phyloP scores from a whole-genome alignment of 345 rosid genomes.

The Citrus medica region DNA sequence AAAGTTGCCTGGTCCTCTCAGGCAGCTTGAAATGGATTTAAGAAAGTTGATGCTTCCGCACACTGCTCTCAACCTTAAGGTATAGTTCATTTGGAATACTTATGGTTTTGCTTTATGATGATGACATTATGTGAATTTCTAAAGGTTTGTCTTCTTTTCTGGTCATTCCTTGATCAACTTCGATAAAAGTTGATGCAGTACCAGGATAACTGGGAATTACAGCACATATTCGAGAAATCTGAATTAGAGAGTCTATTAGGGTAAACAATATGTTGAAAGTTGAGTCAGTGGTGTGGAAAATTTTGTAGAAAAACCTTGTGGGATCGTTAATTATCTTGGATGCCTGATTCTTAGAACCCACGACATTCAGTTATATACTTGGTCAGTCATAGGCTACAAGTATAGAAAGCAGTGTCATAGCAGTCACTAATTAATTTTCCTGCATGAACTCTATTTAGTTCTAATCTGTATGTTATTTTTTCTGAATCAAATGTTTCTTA shows the following conservation, averaged over 20 bases:
- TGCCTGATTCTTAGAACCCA: background rate
- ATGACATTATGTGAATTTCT: background rate
- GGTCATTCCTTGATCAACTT: background rate
- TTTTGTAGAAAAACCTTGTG: background rate
- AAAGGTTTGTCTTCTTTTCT: background rate
- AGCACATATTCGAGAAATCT: background rate
- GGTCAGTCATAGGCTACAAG: background rate
- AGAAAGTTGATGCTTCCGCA: constrained; percentile 92
- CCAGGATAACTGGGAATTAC: background rate
- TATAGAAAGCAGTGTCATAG: background rate
- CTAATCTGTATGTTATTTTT: background rate
- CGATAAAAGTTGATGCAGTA: background rate
- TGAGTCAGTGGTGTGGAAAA: background rate
- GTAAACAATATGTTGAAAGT: background rate
- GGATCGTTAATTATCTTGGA: background rate
- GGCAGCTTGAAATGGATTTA: constrained; percentile 83
- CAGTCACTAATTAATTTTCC: background rate
- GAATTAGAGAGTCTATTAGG: background rate
- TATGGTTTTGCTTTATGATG: background rate
- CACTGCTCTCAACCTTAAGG: constrained; percentile 92
- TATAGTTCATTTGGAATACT: background rate
- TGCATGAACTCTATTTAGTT: background rate
- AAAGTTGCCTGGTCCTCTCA: constrained; percentile 74
- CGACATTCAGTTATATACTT: background rate
- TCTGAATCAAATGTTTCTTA: constrained; percentile 1